Evolutionary conservation across 2,329 filamentous ascomycete species (phyloP), one percentile per base, ranked within the genome.

Genomic region (Onygenales sp.): DNA sequence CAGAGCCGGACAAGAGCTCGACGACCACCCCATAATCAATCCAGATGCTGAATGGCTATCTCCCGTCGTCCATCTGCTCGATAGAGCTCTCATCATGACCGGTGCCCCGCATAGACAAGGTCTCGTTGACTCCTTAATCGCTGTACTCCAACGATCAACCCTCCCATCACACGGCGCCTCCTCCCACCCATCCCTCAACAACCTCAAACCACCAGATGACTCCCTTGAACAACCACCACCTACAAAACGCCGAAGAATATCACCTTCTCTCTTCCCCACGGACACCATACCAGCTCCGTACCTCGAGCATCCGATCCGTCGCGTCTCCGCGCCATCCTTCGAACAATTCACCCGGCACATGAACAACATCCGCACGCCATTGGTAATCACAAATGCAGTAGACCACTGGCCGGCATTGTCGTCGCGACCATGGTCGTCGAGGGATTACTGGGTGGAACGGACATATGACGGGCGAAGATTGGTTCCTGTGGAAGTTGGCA

Each of bases 401-500:
- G 67, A 77, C 0, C 70, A 82, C 58, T 97, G 92, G 92, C 89
- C 91, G 0, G 91, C 92, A 0, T 69, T 86, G n/a, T 75, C 73
- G 2, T 72, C 76, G 0, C 75, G 77, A 1, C 80, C 82, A 0
- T 98, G 93, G 93, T 76, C 73, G 7, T 81, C 77, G n/a, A 83
- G 84, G 0, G 72, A 74, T 0, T 95, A 96, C 67, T 82, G 95
- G 53, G 75, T 89, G 9, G 76, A 80, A 9, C 78, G 76, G 52
- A 96, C 91, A 0, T 82, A 95, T 37, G 79, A 76, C 2, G 93
- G 93, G 0, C 76, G 84, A 34, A 79, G 93, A 9, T 78, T 95
- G 0, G 87, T 97, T 0, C 92, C 92, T 0, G 80, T 96, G 2
- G 91, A 97, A 67, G 69, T 93, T 2, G 92, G 93, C 0, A 77